Evolutionary conservation across 2,329 filamentous ascomycete species (phyloP), one percentile per base, ranked within the genome.

Genomic region (Beauveria medogensis): DNA sequence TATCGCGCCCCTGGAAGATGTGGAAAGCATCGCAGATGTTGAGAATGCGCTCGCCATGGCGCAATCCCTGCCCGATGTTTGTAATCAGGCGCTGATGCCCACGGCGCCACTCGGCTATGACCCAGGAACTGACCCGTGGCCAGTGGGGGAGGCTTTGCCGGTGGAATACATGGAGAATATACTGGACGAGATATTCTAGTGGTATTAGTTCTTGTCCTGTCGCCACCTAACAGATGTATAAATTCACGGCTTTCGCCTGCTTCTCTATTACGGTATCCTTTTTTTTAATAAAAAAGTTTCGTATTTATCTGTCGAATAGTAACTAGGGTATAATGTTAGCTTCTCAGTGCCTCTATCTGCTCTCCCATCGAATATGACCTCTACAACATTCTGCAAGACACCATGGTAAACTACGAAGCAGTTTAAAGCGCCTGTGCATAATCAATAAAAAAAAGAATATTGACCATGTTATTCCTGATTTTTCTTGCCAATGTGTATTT

Each of bases 81-180:
- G 20, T 10, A 26, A 34, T 43, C 16, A 20, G n/a, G n/a, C 24
- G 9, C 12, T 28, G 44, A 5, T 40, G 9, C 22, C 43, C 8
- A 26, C 22, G 20, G 55, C 22, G 14, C 10, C 46, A 9, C 34
- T 26, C 14, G 26, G 24, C 22, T 58, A 51, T 34, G 37, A 22
- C 7, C 12, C 24, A 5, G 55, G 55, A n/a, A 51, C 12, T 5
- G 46, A 58, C 16, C 34, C 37, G 24, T 58, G 55, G 55, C 30
- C 24, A 5, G 34, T 43, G 46, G 55, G 55, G n/a, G 47, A 58
- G 10, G 24, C 37, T 16, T 30, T 58, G 34, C 55, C 55, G 10
- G 34, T 51, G 47, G 55, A 58, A 51, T 58, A 58, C 24, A 58
- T 51, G 55, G 55, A 58, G 24, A 58, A 51, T n/a, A 58, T 58